Conservation (phyloP, 148 eudicot genomes). For the Vaccinium myrtillus region DNA sequence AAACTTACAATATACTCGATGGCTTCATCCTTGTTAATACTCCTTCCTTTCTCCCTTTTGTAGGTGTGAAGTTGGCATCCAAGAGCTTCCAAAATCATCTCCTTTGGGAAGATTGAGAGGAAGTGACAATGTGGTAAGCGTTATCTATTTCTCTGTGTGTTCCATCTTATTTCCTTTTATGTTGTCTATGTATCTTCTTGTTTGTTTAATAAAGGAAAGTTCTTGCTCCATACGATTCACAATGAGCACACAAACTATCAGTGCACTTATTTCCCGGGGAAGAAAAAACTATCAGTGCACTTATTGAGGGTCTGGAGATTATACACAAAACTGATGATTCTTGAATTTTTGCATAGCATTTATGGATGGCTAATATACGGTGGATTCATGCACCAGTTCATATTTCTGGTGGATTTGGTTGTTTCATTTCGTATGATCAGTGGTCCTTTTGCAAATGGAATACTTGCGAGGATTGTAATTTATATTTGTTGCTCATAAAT, state of each 20-base stretch:
- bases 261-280: not conserved
- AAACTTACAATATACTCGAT: not conserved
- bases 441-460: not conserved
- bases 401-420: not conserved
- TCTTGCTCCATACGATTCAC: not conserved
- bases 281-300: not conserved
- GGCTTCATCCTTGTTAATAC: not conserved
- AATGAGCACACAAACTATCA: not conserved
- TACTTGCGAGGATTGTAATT: not conserved
- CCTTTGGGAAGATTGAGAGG: conserved; percentile 81
- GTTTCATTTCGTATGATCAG: not conserved
- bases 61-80: conserved; percentile 92
- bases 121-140: conserved; percentile 88
- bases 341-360: not conserved
- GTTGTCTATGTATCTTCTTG: not conserved
- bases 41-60: not conserved
- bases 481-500: not conserved
- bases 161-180: not conserved
- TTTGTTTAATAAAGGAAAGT: not conserved
- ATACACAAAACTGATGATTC: not conserved
- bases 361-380: conserved; percentile 6
- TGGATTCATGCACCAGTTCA: not conserved
- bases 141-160: not conserved
- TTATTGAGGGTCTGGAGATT: not conserved
- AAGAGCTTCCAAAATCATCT: conserved; percentile 74